Base-by-base conservation (phyloP, 2,329 filamentous ascomycete genomes). In the Verticillium zaregamsianum region DNA sequence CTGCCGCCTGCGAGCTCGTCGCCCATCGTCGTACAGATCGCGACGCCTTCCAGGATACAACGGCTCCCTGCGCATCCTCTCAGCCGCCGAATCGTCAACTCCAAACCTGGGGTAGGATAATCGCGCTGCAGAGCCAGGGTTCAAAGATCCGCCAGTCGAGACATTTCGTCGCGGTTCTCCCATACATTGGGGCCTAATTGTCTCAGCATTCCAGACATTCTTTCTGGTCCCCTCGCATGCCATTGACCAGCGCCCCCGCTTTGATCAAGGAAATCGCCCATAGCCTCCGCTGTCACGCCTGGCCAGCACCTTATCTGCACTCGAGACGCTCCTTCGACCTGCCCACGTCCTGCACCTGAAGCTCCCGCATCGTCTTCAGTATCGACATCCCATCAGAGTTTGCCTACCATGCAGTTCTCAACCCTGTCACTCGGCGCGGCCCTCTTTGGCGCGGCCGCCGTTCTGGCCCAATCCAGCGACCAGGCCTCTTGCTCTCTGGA, bases 401-500 rank as follows among this genome's bases (percentile, higher is more conserved):
- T 23, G 39, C 31, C 25, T 45, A 15, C 12, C 45, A 67, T 57
- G 39, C 56, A 62, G 49, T 40, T 28, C 17, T 66, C 68, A 28
- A 32, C 72, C 31, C 63, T 72, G n/a, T 66, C 71, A 9, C n/a
- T 78, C 68, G 77, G 74, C 63, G 68, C 73, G 59, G 77, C 73
- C 68, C 69, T 79, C 23, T 67, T 80, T 58, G 73, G 76, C 61
- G 76, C 75, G 7, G 71, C 75, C 3, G 66, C 69, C 37, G 76
- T 77, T 31, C 65, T 79, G 40, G 77, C 76, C 49, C 69, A 60
- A 67, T 23, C n/a, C 7, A 67, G 45, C 31, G n/a, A 37, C 11
- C 65, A 68, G 25, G 66, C 76, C 5, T 68, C 68, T 57, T 89
- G 86, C 71, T 76, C 77, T 12, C 70, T 83, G 20, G 72, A 72